Percentiles rank a stretch among this genome's conserved stretches.
Evolutionary conservation across 2,329 filamentous ascomycete genomes (phyloP).

Genomic region (Aspergillus costaricaensis): DNA sequence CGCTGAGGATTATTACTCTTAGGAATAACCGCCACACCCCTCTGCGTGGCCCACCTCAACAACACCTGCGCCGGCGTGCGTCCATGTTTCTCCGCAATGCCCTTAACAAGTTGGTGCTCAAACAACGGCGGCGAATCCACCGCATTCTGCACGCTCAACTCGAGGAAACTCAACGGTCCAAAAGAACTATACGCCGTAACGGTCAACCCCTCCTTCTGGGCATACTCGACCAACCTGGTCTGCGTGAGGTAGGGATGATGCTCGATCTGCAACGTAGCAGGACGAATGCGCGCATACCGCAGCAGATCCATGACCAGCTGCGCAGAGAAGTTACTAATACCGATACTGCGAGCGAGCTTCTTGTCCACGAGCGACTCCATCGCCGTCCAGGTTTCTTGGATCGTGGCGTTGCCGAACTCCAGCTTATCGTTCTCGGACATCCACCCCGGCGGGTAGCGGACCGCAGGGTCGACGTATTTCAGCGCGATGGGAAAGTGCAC

Average conservation of each 20-base stretch:
- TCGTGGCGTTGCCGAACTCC: slow-evolving; percentile 66
- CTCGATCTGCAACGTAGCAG: slow-evolving; percentile 82
- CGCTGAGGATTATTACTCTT: slow-evolving; percentile 23
- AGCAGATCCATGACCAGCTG: slow-evolving; percentile 77
- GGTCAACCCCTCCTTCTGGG: slow-evolving; percentile 68
- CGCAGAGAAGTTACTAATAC: slow-evolving; percentile 80
- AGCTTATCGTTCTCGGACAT: slow-evolving; percentile 64
- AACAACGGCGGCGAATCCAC: slow-evolving; percentile 68
- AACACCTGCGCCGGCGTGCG: slow-evolving; percentile 80
- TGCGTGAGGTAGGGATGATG: slow-evolving; percentile 88
- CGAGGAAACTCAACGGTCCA: slow-evolving; percentile 75
- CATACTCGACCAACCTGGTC: slow-evolving; percentile 67
- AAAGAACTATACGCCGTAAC: slow-evolving; percentile 85
- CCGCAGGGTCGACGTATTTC: slow-evolving; percentile 78
- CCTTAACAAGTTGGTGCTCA: slow-evolving; percentile 65
- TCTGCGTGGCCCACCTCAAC: slow-evolving; percentile 84
- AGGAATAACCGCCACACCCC: slow-evolving; percentile 69
- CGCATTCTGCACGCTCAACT: slow-evolving; percentile 72
- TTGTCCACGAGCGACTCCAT: slow-evolving; percentile 74
- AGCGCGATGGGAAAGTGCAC: slow-evolving; percentile 88
- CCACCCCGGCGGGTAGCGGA: slow-evolving; percentile 81
- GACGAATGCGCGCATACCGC: slow-evolving; percentile 72
- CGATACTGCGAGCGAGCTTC: slow-evolving; percentile 71
- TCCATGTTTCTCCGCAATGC: slow-evolving; percentile 67
- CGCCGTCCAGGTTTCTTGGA: slow-evolving; percentile 79